These are phyloP conservation scores for Pyrenochaeta sp. DNA, from an alignment of 2,329 filamentous ascomycete genomes.

Conservation along the genomic window DNA sequence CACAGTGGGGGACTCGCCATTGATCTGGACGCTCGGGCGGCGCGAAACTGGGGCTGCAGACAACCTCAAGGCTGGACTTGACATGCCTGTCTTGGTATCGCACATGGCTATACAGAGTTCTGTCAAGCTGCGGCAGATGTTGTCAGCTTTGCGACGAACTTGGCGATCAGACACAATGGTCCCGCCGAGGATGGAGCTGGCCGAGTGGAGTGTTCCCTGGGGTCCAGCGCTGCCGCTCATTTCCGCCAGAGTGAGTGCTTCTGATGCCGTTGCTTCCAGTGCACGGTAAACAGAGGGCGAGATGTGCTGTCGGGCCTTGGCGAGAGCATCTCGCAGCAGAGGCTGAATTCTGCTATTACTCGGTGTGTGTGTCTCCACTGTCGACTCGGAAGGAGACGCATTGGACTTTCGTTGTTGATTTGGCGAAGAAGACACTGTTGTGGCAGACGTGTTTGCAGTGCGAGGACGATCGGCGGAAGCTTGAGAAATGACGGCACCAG, in stretches of 20 bases:
- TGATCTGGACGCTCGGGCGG: constrained; percentile 47
- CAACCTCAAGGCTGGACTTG: constrained; percentile 41
- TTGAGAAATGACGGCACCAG: constrained; percentile 72
- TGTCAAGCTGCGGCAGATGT: constrained; percentile 89
- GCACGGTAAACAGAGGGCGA: constrained; percentile 77
- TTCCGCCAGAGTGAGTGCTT: constrained; percentile 80
- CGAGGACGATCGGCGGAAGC: constrained; percentile 82
- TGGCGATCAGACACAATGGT: constrained; percentile 76
- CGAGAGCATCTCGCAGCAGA: constrained; percentile 79
- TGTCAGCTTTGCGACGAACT: constrained; percentile 87
- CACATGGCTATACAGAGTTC: constrained; percentile 86
- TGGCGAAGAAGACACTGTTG: constrained; percentile 89
- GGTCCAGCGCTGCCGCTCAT: constrained; percentile 79
- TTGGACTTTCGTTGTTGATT: constrained; percentile 70
- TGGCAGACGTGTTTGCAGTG: constrained; percentile 90
- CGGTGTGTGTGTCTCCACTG: constrained; percentile 52
- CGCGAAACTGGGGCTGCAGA: constrained; percentile 35
- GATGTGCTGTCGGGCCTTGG: constrained; percentile 77
- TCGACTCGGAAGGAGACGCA: constrained; percentile 50
- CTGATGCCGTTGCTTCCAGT: constrained; percentile 80
- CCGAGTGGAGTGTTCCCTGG: constrained; percentile 67
- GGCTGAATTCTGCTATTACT: constrained; percentile 75
- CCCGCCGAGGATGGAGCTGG: constrained; percentile 70
- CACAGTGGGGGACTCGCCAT: constrained; percentile 44
- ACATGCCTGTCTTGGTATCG: constrained; percentile 45